Evolutionary conservation across 192 early-diverging fungal species (phyloP).

Genomic region (Chytriomyces confervae): DNA sequence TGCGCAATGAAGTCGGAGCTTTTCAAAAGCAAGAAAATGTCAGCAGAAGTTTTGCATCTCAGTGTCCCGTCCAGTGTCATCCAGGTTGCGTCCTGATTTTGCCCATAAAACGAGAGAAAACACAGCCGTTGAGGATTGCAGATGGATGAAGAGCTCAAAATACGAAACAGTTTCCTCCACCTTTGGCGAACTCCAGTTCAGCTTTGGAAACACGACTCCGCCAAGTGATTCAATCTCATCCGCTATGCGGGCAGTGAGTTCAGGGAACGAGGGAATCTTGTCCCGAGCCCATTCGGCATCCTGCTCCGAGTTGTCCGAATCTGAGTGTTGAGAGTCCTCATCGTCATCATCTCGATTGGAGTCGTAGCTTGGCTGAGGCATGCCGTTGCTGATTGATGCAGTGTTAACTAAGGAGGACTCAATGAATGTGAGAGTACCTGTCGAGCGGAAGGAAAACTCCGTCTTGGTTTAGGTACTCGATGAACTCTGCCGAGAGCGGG

Average conservation of each 20-base stretch:
- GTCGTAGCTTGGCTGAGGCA: slow-evolving; percentile 43
- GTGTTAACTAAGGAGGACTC: slow-evolving; percentile 19
- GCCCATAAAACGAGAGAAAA: background rate
- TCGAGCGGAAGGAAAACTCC: slow-evolving; percentile 81
- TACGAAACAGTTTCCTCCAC: slow-evolving; percentile 40
- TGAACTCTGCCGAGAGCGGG: slow-evolving; percentile 74
- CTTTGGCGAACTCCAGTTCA: slow-evolving; percentile 94
- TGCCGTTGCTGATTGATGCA: slow-evolving; percentile 31
- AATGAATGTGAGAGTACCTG: slow-evolving; percentile 46
- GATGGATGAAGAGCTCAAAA: background rate
- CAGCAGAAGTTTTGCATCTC: slow-evolving; percentile 74
- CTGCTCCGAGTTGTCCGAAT: slow-evolving; percentile 38
- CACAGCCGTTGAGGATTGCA: slow-evolving; percentile 15
- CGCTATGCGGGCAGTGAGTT: slow-evolving; percentile 20
- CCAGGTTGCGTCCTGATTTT: slow-evolving; percentile 83
- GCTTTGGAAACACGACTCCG: slow-evolving; percentile 88
- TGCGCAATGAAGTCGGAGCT: slow-evolving; percentile 88
- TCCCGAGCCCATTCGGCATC: slow-evolving; percentile 18
- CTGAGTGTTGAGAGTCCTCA: slow-evolving; percentile 34
- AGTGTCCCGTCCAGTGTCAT: slow-evolving; percentile 81
- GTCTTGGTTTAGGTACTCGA: slow-evolving; percentile 85
- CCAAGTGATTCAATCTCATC: slow-evolving; percentile 71
- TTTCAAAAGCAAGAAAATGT: slow-evolving; percentile 91
- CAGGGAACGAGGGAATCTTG: slow-evolving; percentile 14
- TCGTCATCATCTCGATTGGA: slow-evolving; percentile 19